Evolutionary conservation across 495 filamentous ascomycete species (phyloP), one percentile per base, ranked within the genome.

Genomic region (Lentithecium fluviatile): DNA sequence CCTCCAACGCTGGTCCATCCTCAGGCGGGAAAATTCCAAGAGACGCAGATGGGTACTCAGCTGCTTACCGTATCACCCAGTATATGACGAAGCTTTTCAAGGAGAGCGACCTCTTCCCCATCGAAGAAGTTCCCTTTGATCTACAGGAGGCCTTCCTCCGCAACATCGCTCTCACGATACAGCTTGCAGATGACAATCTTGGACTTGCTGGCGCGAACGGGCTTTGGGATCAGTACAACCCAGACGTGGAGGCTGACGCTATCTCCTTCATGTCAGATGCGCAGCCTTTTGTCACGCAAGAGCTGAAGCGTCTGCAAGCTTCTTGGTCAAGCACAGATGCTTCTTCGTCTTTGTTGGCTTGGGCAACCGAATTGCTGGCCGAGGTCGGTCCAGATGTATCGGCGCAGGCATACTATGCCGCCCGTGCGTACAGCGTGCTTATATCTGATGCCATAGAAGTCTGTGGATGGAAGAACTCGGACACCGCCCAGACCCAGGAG

Each of bases 11-110:
- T 17, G 13, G 42, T 29, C 10, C 50, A 8, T 11, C 10, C 24
- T 20, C 13, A 25, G n/a, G 19, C 23, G 37, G 66, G 40, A 62
- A 68, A 45, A 61, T 80, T 20, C 65, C 77, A 23, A 75, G 85
- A 40, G 91, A 97, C 73, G 74, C 76, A 2, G 78, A 78, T 50
- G 89, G 88, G 1, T 83, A 83, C 20, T 91, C 90, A 0, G 76
- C 82, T 52, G 83, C 89, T 17, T 82, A 92, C 29, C 79, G 94
- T 49, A 85, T 95, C 75, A 82, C 85, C 17, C 72, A 82, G 43
- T 95, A 88, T 71, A 80, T 81, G 0, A 74, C 78, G 13, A 79
- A 76, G 49, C 66, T 91, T 12, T 58, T 93, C 13, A 71, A 66
- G 0, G 65, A 58, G 6, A 65, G 58, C 1, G 66, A 69, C 56